These are phyloP conservation scores for Nematocida displodere DNA, from an alignment of 371 early-diverging fungal genomes.

Conservation along the genomic window DNA sequence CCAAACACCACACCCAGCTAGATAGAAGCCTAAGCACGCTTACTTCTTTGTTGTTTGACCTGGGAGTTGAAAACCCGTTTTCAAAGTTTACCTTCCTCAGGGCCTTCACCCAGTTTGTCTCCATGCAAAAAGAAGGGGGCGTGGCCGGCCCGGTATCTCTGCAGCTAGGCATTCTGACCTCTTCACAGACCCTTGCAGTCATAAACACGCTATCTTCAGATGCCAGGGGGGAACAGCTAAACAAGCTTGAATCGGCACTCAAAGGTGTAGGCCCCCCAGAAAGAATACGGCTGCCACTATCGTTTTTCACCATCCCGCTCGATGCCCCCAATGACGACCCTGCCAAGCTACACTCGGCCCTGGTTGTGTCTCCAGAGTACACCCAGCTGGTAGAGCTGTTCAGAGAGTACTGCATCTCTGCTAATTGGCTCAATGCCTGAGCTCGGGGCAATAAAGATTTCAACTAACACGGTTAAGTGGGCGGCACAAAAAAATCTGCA, in stretches of 20 bases:
- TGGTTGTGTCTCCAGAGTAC: slow-evolving; percentile 2
- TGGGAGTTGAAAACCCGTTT: background rate
- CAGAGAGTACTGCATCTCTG: background rate
- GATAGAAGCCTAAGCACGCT: slow-evolving; percentile 28
- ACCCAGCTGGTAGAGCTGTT: background rate
- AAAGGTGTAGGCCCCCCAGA: background rate
- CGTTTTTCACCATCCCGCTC: slow-evolving; percentile 6
- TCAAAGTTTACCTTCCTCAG: slow-evolving; percentile 3
- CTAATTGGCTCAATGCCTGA: slow-evolving; percentile 1
- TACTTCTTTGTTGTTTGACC: slow-evolving; percentile 6
- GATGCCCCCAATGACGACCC: slow-evolving; percentile 15
- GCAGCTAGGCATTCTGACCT: slow-evolving; percentile 30
- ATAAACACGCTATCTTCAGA: slow-evolving; percentile 20
- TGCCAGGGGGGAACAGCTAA: background rate
- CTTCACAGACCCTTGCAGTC: slow-evolving; percentile 33
- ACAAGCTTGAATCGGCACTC: slow-evolving; percentile 23
- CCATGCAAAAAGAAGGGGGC: slow-evolving; percentile 27
- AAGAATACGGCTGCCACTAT: background rate
- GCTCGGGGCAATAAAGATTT: background rate
- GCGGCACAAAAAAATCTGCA: slow-evolving; percentile 40
- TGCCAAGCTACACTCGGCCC: slow-evolving; percentile 7
- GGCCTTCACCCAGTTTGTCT: slow-evolving; percentile 28
- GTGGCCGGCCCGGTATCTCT: background rate
- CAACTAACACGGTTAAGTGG: background rate
- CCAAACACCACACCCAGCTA: slow-evolving; percentile 7